phyloP scores from a whole-genome alignment of 345 rosid species.

The Citrus inodora region DNA sequence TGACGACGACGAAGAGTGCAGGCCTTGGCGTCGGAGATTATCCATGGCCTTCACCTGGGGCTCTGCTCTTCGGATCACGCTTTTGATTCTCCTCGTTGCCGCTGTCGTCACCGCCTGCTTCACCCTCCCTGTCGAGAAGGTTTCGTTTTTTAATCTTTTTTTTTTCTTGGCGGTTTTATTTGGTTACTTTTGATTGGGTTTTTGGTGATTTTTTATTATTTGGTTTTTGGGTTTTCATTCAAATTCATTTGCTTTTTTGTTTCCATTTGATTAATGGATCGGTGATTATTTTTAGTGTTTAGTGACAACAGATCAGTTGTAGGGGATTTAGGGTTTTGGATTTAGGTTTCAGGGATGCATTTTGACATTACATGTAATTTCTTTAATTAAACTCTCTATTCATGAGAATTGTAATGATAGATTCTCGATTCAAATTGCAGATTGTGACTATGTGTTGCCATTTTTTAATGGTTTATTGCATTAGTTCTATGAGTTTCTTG shows the following conservation, averaged over 20 bases:
- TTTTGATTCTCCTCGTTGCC: slow-evolving; percentile 63
- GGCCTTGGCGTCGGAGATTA: slow-evolving; percentile 62
- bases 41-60: slow-evolving; percentile 75
- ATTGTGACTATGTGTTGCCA: background rate
- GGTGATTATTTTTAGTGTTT: background rate
- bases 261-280: background rate
- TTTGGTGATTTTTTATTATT: slow-evolving; percentile 10
- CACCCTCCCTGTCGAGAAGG: slow-evolving; percentile 95
- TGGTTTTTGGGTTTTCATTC: background rate
- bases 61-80: slow-evolving; percentile 65
- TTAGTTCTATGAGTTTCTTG: slow-evolving; percentile 6
- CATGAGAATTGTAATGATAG: background rate
- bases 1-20: slow-evolving; percentile 38
- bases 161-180: background rate
- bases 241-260: background rate
- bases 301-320: background rate
- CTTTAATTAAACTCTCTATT: background rate
- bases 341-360: background rate
- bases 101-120: slow-evolving; percentile 69
- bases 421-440: background rate
- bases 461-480: background rate
- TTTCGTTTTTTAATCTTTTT: background rate
- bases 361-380: background rate
- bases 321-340: background rate
- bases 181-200: slow-evolving; percentile 8